phyloP scores from a whole-genome alignment of 352 stramenopile genomes.

The Elongisporangium prolatum region DNA sequence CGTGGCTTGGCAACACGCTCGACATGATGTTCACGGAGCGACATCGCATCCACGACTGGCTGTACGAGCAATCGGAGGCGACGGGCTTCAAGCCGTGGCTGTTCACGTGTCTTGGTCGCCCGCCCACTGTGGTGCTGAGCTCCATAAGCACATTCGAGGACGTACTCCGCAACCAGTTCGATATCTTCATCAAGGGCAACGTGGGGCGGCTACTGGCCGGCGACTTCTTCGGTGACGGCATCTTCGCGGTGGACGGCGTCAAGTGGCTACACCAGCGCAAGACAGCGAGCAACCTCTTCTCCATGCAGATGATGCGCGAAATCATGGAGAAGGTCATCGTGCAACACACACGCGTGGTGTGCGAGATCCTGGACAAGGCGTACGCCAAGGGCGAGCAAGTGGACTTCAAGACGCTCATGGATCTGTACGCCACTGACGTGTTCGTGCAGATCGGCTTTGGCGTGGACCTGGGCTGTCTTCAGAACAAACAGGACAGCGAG shows the following conservation, averaged over 20 bases:
- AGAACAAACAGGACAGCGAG: slow-evolving; percentile 26
- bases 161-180: slow-evolving; percentile 63
- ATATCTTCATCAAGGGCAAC: slow-evolving; percentile 69
- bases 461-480: slow-evolving; percentile 45
- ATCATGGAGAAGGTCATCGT: slow-evolving; percentile 48
- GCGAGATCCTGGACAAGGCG: slow-evolving; percentile 19
- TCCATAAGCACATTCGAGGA: slow-evolving; percentile 46
- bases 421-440: slow-evolving; percentile 60
- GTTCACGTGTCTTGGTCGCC: slow-evolving; percentile 25
- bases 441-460: slow-evolving; percentile 75
- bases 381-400: slow-evolving; percentile 13
- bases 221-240: slow-evolving; percentile 76
- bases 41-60: slow-evolving; percentile 55
- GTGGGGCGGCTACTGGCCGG: slow-evolving; percentile 24
- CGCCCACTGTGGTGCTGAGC: slow-evolving; percentile 35
- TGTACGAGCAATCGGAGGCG: slow-evolving; percentile 42
- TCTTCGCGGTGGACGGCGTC: slow-evolving; percentile 64
- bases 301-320: slow-evolving; percentile 44
- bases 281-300: slow-evolving; percentile 87
- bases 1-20: slow-evolving; percentile 50
- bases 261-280: slow-evolving; percentile 78
- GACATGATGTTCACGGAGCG: slow-evolving; percentile 38
- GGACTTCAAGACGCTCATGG: slow-evolving; percentile 49
- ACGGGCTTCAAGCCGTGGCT: slow-evolving; percentile 39
- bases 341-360: slow-evolving; percentile 30